phyloP scores from a whole-genome alignment of 2,329 filamentous ascomycete species.

The Celoporthe dispersa region DNA sequence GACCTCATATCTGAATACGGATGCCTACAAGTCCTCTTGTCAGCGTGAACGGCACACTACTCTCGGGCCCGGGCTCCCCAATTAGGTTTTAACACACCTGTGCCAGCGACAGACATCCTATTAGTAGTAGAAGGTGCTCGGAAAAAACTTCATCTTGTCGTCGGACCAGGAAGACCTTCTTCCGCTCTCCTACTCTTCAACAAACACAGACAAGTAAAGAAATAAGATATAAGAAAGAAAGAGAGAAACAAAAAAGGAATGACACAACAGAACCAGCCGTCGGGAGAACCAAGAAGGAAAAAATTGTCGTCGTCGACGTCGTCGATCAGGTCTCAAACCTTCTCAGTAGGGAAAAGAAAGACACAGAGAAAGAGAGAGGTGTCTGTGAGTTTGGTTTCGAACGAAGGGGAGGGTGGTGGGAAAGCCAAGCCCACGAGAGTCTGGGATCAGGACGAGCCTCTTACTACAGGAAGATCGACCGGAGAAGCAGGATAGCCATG shows the following conservation, averaged over 20 bases:
- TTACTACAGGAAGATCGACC: constrained; percentile 22
- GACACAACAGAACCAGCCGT: constrained; percentile 30
- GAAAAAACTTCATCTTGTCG: constrained; percentile 23
- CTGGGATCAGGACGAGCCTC: constrained; percentile 21
- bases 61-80: neutral
- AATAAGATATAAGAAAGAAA: constrained; percentile 6
- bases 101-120: constrained; percentile 22
- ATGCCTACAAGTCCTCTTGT: constrained; percentile 20
- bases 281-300: constrained; percentile 6
- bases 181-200: constrained; percentile 14
- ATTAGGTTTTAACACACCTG: constrained; percentile 18
- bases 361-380: neutral
- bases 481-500: constrained; percentile 9
- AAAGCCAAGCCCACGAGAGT: constrained; percentile 24
- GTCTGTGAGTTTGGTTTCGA: constrained; percentile 20
- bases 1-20: constrained; percentile 20
- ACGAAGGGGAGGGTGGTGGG: constrained; percentile 9
- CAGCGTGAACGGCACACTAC: constrained; percentile 2
- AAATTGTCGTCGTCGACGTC: neutral
- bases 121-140: constrained; percentile 24
- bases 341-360: constrained; percentile 4
- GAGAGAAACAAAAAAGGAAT: constrained; percentile 26
- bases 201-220: neutral
- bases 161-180: constrained; percentile 19
- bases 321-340: constrained; percentile 16